Conservation (phyloP, 73 alveolate species). For the Uronychia setigera region DNA sequence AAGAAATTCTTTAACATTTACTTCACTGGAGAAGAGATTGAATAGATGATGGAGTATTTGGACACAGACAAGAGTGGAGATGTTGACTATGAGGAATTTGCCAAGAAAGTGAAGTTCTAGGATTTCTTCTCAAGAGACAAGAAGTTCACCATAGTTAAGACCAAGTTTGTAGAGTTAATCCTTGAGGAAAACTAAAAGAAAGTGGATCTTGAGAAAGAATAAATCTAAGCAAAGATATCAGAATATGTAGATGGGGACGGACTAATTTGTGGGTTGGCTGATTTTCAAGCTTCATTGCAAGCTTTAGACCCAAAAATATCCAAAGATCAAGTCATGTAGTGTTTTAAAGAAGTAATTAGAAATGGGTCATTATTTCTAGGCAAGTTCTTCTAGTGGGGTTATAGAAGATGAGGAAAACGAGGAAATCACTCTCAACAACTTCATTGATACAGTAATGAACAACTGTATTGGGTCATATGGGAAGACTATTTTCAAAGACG, state of each 20-base stretch:
- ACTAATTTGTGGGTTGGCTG: too few species aligned
- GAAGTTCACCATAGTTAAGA: background rate
- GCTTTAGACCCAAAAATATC: background rate
- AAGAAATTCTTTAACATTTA: background rate
- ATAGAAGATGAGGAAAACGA: background rate
- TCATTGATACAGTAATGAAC: background rate
- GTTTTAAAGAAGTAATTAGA: background rate
- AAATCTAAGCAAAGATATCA: background rate
- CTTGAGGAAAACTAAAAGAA: background rate
- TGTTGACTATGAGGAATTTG: slow-evolving; percentile 12
- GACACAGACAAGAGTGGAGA: slow-evolving; percentile 30
- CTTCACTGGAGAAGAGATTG: slow-evolving; percentile 17
- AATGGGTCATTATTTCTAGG: background rate
- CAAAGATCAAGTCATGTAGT: background rate
- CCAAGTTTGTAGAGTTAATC: slow-evolving; percentile 10
- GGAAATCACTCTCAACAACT: background rate
- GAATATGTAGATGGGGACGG: too few species aligned
- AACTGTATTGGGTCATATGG: background rate
- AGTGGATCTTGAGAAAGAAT: background rate
- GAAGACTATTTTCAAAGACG: background rate
- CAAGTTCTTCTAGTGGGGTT: background rate
- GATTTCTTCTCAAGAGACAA: background rate
- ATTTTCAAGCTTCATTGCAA: too few species aligned
- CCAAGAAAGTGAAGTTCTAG: background rate
- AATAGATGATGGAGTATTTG: background rate